phyloP scores from a whole-genome alignment of 805 yeast species.

The Starmerella etchellsii region DNA sequence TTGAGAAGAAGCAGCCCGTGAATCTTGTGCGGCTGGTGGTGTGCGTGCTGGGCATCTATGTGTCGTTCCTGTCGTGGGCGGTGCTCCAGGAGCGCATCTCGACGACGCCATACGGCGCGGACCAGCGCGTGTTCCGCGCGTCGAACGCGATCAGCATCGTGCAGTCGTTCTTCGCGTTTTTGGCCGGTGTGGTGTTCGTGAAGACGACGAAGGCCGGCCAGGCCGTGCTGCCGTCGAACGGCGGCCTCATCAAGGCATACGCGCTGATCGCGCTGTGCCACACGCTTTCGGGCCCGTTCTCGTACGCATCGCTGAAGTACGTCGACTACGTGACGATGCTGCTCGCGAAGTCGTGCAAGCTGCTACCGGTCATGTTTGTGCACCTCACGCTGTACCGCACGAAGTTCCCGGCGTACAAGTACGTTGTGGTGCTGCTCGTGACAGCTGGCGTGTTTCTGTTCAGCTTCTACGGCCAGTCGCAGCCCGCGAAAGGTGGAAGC shows the following conservation, averaged over 20 bases:
- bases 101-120: slow-evolving; percentile 55
- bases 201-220: slow-evolving; percentile 24
- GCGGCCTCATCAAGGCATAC: slow-evolving; percentile 17
- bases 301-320: slow-evolving; percentile 62
- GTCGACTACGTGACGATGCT: slow-evolving; percentile 77
- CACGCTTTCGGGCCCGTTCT: slow-evolving; percentile 70
- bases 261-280: slow-evolving; percentile 39
- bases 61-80: slow-evolving; percentile 84
- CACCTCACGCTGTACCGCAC: slow-evolving; percentile 60
- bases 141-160: slow-evolving; percentile 65
- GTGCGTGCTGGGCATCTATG: slow-evolving; percentile 57
- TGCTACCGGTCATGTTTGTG: slow-evolving; percentile 86
- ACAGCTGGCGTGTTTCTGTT: slow-evolving; percentile 75
- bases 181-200: slow-evolving; percentile 54
- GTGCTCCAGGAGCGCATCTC: slow-evolving; percentile 80
- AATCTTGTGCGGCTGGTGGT: slow-evolving; percentile 11
- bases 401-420: slow-evolving; percentile 61
- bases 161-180: slow-evolving; percentile 62
- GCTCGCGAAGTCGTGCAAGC: slow-evolving; percentile 83
- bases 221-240: slow-evolving; percentile 12
- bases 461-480: slow-evolving; percentile 35
- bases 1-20: background rate
- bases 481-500: slow-evolving; percentile 6
- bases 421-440: slow-evolving; percentile 61
- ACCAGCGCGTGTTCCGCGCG: slow-evolving; percentile 46